Base-by-base conservation (phyloP, 345 rosid genomes). In the Boechera retrofracta region DNA sequence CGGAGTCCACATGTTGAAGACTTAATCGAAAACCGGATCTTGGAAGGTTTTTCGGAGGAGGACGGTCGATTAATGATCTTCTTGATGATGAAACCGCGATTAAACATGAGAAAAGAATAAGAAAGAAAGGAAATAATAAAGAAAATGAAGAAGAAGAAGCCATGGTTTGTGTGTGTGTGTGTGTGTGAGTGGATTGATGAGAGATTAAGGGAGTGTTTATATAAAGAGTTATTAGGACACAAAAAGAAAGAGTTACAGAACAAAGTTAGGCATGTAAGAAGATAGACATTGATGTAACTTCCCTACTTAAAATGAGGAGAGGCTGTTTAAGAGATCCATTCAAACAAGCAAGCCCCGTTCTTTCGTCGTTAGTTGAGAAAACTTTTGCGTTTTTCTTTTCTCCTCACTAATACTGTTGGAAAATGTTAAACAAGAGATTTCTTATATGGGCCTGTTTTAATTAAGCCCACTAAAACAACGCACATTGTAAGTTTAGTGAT, bases 1-100 rank as follows among this genome's bases (percentile, higher is more conserved):
- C 88, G 0, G 87, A 86, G 48, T 95, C 98, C 1, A 95, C 83
- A 36, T 91, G 96, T 69, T 68, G 68, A 16, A 95, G 89, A 10
- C 44, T 73, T 1, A 86, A 76, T 39, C 83, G 83, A 72, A 95
- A 85, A 66, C 82, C 82, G 33, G 82, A 61, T 67, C 65, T 73
- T 45, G 71, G 21, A 62, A 29, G 82, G 39, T 24, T 61, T 6
- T 59, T 51, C 7, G 71, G 73, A 21, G 38, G 13, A 79, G 70
- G 16, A 52, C 65, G 82, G 44, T 74, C 48, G 35, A 74, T 68
- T 63, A 79, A 62, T 18, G 78, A 68, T 63, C 67, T 68, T 62
- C 82, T 74, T 54, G 82, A 79, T 1, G 74, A 73, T 11, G 82
- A 73, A 74, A 68, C 1, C 0, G 31, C 3, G 10, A 68, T 45